These are phyloP conservation scores for Verticillium longisporum DNA, from an alignment of 2,329 filamentous ascomycete genomes.

Conservation along the genomic window DNA sequence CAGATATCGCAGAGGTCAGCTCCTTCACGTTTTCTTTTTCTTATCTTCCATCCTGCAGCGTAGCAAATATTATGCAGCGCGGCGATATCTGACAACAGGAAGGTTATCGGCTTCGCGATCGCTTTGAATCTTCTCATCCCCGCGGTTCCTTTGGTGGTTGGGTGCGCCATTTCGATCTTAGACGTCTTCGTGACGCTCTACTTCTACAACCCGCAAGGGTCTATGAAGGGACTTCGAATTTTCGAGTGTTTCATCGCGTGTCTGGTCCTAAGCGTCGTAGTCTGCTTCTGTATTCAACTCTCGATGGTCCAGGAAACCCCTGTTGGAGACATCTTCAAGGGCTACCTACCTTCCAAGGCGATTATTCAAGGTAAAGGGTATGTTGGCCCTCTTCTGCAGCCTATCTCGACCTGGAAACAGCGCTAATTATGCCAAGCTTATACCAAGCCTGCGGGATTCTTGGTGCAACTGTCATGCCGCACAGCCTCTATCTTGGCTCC, in stretches of 20 bases:
- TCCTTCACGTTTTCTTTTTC: neutral
- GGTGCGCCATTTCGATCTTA: slow-evolving; percentile 60
- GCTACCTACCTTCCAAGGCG: slow-evolving; percentile 56
- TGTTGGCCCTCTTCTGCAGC: neutral
- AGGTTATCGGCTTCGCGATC: slow-evolving; percentile 66
- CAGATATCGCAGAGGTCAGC: slow-evolving; percentile 59
- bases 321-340: slow-evolving; percentile 54
- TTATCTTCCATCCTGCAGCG: no score
- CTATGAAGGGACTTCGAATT: slow-evolving; percentile 50
- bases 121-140: slow-evolving; percentile 60
- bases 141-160: slow-evolving; percentile 57
- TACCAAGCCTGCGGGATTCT: slow-evolving; percentile 72
- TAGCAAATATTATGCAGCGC: no score
- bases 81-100: slow-evolving; percentile 6
- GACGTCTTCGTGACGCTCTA: slow-evolving; percentile 63
- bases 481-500: slow-evolving; percentile 61
- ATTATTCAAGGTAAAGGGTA: slow-evolving; percentile 49
- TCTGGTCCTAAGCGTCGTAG: slow-evolving; percentile 58
- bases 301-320: slow-evolving; percentile 50
- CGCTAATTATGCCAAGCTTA: slow-evolving; percentile 22
- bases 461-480: slow-evolving; percentile 69
- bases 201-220: slow-evolving; percentile 56
- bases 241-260: slow-evolving; percentile 60
- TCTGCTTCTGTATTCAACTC: slow-evolving; percentile 66
- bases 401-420: slow-evolving; percentile 2